Evolutionary conservation across 176 grass and related monocot species (phyloP).

Genomic region (Raddia guianensis): DNA sequence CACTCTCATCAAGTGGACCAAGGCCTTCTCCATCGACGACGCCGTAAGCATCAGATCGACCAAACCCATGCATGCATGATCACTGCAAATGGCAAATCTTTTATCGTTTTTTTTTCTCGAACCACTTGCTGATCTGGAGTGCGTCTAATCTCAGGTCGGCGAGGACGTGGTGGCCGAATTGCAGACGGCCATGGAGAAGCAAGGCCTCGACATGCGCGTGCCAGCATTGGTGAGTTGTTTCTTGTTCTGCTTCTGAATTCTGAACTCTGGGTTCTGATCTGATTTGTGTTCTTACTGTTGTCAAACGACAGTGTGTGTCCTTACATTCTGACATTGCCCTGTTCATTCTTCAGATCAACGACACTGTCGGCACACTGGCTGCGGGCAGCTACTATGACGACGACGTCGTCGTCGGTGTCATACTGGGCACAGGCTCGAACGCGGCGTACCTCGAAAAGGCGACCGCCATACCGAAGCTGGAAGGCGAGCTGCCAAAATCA

Average conservation of each 20-base stretch:
- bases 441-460: slow-evolving; percentile 65
- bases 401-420: slow-evolving; percentile 55
- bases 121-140: background rate
- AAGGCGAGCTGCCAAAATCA: slow-evolving; percentile 44
- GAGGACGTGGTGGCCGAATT: slow-evolving; percentile 73
- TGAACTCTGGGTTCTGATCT: background rate
- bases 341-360: slow-evolving; percentile 69
- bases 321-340: slow-evolving; percentile 6
- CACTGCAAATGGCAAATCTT: too few species aligned
- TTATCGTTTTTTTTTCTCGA: slow-evolving; percentile 14
- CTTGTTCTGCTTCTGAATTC: background rate
- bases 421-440: slow-evolving; percentile 74
- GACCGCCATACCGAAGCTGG: slow-evolving; percentile 52
- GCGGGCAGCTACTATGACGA: slow-evolving; percentile 67
- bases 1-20: slow-evolving; percentile 93
- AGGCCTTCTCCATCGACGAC: slow-evolving; percentile 73
- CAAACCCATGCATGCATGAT: too few species aligned
- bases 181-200: slow-evolving; percentile 68
- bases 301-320: background rate
- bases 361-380: slow-evolving; percentile 79
- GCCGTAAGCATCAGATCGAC: slow-evolving; percentile 27
- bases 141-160: slow-evolving; percentile 49
- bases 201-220: slow-evolving; percentile 68
- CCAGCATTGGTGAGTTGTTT: slow-evolving; percentile 70
- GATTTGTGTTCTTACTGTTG: background rate